phyloP scores from a whole-genome alignment of 2,329 filamentous ascomycete genomes.

The Neofusicoccum umdonicola region DNA sequence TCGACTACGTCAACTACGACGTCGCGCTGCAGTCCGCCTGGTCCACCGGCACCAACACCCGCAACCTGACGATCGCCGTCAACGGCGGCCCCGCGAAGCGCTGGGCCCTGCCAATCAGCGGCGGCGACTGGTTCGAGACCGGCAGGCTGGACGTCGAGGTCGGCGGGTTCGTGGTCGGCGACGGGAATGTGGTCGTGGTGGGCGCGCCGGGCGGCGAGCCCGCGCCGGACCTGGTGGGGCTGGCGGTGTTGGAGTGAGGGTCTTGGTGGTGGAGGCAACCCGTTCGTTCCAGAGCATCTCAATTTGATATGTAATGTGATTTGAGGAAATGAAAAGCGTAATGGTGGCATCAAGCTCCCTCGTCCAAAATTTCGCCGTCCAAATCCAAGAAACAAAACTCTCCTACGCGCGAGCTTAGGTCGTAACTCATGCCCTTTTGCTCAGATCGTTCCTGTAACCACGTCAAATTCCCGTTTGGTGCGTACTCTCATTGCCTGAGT shows the following conservation, averaged over 20 bases:
- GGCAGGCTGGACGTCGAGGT: slow-evolving; percentile 25
- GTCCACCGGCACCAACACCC: slow-evolving; percentile 33
- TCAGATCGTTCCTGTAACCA: too few relatives aligned
- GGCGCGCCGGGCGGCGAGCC: slow-evolving; percentile 21
- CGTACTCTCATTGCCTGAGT: too few relatives aligned
- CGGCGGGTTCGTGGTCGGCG: slow-evolving; percentile 28
- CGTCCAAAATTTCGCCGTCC: too few relatives aligned
- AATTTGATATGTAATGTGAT: too few relatives aligned
- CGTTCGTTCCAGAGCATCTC: too few relatives aligned
- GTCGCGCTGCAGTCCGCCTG: slow-evolving; percentile 36
- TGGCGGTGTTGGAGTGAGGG: slow-evolving; percentile 18
- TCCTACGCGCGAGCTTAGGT: too few relatives aligned
- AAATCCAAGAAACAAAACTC: too few relatives aligned
- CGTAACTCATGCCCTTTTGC: too few relatives aligned
- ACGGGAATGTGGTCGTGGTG: slow-evolving; percentile 25
- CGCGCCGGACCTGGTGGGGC: slow-evolving; percentile 32
- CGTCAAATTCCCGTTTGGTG: too few relatives aligned
- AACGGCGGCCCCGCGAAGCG: slow-evolving; percentile 36
- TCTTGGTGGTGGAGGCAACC: not conserved
- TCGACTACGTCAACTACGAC: slow-evolving; percentile 43
- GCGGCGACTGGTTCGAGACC: slow-evolving; percentile 38
- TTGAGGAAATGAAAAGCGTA: too few relatives aligned
- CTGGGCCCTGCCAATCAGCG: slow-evolving; percentile 40
- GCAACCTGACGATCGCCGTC: slow-evolving; percentile 38
- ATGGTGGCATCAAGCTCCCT: too few relatives aligned